Base-by-base conservation (phyloP, 2,329 filamentous ascomycete species). In the Fusarium domesticum region DNA sequence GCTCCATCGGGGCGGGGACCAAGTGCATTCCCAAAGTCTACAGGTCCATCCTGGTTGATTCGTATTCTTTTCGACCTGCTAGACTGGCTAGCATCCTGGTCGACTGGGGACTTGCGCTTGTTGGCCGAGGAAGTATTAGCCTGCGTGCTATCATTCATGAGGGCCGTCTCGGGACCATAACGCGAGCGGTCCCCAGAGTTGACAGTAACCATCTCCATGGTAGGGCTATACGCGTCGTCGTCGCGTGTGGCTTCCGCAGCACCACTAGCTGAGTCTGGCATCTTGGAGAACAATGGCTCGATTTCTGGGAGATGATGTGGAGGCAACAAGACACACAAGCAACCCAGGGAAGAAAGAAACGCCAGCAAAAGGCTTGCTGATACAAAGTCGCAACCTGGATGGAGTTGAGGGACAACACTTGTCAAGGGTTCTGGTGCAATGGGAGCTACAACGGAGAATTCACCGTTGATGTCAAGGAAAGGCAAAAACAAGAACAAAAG, bases 401-500 rank as follows among this genome's bases (percentile, higher is more conserved):
- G 36, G 20, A 48, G 23, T 15, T 6, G 30, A 18, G 32, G 45
- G 25, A 36, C 39, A 58, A 60, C 57, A 60, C 57, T 60, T 58
- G 53, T 59, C 40, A 50, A 48, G 28, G 25, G 30, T 32, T n/a
- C 37, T 15, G 35, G 40, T 37, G 35, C 30, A 42, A 36, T 42
- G 42, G 35, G 49, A 42, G 17, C n/a, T n/a, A n/a, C 33, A 42
- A 39, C 30, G 32, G 14, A 25, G 33, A 20, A 37, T 32, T 33
- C 28, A 42, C 32, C 39, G 37, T 46, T 39, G 43, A 45, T n/a
- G n/a, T n/a, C 31, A 32, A 28, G 36, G 28, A 35, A 23, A 40
- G 37, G 16, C 18, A 37, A 45, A 38, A 28, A 31, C 35, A 39
- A 37, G 15, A 39, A 38, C 25, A 23, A 37, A 34, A 8, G 23